Evolutionary conservation across 2,329 filamentous ascomycete species (phyloP).

Genomic region (Sarocladiaceae sp.): DNA sequence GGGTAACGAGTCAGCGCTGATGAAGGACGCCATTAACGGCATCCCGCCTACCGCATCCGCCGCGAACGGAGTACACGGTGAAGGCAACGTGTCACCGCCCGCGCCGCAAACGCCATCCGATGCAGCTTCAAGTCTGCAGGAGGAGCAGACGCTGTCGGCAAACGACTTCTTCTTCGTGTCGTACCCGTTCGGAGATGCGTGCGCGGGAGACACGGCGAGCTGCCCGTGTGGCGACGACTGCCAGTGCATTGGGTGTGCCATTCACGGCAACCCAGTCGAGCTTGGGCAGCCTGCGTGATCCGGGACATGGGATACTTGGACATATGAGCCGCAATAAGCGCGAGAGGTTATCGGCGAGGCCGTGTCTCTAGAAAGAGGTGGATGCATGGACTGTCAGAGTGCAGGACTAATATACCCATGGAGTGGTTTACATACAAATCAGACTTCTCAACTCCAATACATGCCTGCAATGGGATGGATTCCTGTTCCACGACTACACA

Average conservation of each 20-base stretch:
- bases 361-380: too few species aligned
- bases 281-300: neutral
- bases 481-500: too few species aligned
- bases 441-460: too few species aligned
- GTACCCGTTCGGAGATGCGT: conserved; percentile 42
- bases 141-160: conserved; percentile 45
- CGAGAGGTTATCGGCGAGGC: too few species aligned
- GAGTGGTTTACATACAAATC: too few species aligned
- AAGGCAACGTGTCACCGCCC: conserved; percentile 29
- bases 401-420: too few species aligned
- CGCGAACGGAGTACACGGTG: conserved; percentile 12
- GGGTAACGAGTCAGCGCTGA: neutral
- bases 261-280: neutral
- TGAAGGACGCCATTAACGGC: conserved; percentile 4
- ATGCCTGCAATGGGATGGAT: too few species aligned
- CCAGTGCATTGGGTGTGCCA: conserved; percentile 49
- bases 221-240: conserved; percentile 57
- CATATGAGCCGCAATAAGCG: too few species aligned
- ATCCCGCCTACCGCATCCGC: neutral
- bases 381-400: too few species aligned
- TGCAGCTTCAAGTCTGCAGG: conserved; percentile 34
- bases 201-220: conserved; percentile 40
- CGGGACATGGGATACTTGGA: neutral
- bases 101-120: conserved; percentile 42
- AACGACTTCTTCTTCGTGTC: conserved; percentile 55